Percentiles rank a stretch among this genome's conserved stretches.
Conservation (phyloP, 2,329 filamentous ascomycete genomes). For the Penicillium italicum region DNA sequence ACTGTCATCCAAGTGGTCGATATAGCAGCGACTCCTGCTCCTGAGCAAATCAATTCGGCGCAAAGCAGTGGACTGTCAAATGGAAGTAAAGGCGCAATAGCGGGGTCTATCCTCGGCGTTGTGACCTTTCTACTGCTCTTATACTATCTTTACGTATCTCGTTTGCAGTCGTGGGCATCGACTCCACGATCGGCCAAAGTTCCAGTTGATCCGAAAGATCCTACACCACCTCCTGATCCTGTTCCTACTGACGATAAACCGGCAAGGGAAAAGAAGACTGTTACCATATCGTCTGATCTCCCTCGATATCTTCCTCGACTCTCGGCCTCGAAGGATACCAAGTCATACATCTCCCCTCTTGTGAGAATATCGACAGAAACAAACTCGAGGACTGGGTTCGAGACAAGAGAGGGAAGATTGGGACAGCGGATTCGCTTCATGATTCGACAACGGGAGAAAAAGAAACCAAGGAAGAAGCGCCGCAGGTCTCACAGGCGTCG, state of each 20-base stretch:
- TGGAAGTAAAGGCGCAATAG: constrained; percentile 1
- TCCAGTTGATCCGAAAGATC: neutral
- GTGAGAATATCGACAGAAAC: neutral
- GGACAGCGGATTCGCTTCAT: neutral
- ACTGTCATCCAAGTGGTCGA: neutral
- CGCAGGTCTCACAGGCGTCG: neutral
- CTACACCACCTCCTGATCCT: neutral
- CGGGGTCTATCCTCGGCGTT: neutral
- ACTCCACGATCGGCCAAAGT: neutral
- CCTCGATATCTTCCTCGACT: neutral
- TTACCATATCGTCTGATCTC: constrained; percentile 4
- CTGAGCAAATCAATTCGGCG: neutral
- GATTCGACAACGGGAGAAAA: neutral
- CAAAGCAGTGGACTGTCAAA: neutral
- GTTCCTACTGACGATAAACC: neutral
- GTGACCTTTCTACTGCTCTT: neutral
- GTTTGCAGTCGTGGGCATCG: neutral
- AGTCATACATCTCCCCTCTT: neutral
- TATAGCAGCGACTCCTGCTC: neutral
- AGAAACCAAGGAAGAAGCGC: neutral
- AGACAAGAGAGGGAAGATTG: neutral
- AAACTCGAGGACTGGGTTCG: neutral
- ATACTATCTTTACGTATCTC: neutral
- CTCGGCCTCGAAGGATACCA: neutral
- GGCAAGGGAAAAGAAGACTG: neutral